Evolutionary conservation across 2,329 filamentous ascomycete species (phyloP).

Genomic region (Colletotrichum sp.): DNA sequence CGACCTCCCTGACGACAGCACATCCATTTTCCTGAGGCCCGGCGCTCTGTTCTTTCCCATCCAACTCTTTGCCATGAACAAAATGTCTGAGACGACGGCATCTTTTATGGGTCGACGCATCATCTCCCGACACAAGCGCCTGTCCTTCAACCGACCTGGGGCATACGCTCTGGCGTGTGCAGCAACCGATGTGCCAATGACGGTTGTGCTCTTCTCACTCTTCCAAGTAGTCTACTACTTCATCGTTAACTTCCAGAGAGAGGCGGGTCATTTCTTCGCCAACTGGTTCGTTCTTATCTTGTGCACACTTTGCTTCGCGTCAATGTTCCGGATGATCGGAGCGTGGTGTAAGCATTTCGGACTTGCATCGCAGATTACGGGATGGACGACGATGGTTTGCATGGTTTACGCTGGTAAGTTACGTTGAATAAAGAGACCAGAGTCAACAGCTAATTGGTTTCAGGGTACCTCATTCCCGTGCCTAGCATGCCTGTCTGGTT

Average conservation of each 20-base stretch:
- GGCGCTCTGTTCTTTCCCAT: conserved; percentile 65
- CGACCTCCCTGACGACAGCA: conserved; percentile 51
- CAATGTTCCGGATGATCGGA: conserved; percentile 76
- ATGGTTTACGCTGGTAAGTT: conserved; percentile 58
- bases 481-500: conserved; percentile 74
- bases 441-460: neutral
- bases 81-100: conserved; percentile 58
- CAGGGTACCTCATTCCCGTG: conserved; percentile 56
- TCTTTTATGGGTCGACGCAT: conserved; percentile 50
- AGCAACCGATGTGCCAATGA: conserved; percentile 60
- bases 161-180: conserved; percentile 59
- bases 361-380: conserved; percentile 58
- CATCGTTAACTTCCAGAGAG: conserved; percentile 55
- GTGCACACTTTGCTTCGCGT: conserved; percentile 74
- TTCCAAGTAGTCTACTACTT: conserved; percentile 67
- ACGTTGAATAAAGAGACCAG: conserved; percentile 23
- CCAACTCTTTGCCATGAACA: conserved; percentile 61
- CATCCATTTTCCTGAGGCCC: conserved; percentile 58
- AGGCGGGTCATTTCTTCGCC: conserved; percentile 74
- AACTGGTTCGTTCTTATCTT: conserved; percentile 74
- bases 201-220: conserved; percentile 51
- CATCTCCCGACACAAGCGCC: conserved; percentile 51
- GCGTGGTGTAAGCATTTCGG: conserved; percentile 70
- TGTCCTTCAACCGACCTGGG: conserved; percentile 56
- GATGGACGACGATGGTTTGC: conserved; percentile 62